These are phyloP conservation scores for Rhynchospora tenuis DNA, from an alignment of 176 grass and related monocot species.

Conservation along the genomic window DNA sequence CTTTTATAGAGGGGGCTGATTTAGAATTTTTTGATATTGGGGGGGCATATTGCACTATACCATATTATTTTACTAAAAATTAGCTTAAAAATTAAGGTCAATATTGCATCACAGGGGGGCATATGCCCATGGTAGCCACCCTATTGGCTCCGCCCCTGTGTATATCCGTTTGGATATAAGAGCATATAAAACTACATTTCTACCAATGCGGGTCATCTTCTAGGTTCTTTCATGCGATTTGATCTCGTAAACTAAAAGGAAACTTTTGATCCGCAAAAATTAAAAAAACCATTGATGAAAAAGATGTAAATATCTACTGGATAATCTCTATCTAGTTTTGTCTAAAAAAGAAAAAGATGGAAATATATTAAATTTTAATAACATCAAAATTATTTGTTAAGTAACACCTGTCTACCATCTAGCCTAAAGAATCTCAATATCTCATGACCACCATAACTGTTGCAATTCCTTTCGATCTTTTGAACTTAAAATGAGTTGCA, in stretches of 20 bases:
- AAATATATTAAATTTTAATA: background rate
- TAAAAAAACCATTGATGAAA: background rate
- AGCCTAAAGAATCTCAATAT: background rate
- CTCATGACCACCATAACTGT: too few species aligned
- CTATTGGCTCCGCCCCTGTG: too few species aligned
- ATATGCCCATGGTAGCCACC: too few species aligned
- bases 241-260: background rate
- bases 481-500: too few species aligned
- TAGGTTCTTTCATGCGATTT: background rate
- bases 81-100: too few species aligned
- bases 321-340: too few species aligned
- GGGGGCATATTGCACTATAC: too few species aligned
- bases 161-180: background rate
- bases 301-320: too few species aligned
- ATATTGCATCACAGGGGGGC: too few species aligned
- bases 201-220: background rate
- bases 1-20: too few species aligned
- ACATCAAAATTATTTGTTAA: background rate
- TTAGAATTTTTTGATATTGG: too few species aligned
- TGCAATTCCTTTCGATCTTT: background rate
- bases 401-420: background rate
- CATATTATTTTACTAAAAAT: too few species aligned
- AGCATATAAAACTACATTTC: background rate
- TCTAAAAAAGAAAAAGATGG: background rate
- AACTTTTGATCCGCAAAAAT: background rate